A percentile compares a stretch with the other conserved stretches of the same genome.
phyloP scores from a whole-genome alignment of 192 early-diverging fungal species.

The Podila minutissima region DNA sequence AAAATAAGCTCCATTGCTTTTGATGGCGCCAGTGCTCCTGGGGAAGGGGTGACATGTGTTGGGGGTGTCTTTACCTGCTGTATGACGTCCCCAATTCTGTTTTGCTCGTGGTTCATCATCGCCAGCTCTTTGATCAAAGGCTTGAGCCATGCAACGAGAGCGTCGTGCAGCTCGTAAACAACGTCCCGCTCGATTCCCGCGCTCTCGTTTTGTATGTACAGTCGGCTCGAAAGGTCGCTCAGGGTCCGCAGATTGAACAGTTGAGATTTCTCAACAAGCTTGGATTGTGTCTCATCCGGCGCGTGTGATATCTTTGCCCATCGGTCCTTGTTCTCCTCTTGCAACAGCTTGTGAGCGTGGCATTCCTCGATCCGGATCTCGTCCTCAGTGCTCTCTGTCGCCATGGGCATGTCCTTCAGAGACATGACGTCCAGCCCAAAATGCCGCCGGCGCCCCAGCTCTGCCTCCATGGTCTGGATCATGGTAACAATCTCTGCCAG shows the following conservation, averaged over 20 bases:
- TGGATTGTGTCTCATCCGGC: neutral
- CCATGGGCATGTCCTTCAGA: slow-evolving; percentile 39
- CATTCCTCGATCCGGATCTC: slow-evolving; percentile 18
- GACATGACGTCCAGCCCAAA: neutral
- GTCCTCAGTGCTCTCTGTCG: slow-evolving; percentile 18
- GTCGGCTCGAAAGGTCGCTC: slow-evolving; percentile 8
- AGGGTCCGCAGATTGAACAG: slow-evolving; percentile 25
- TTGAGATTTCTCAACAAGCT: slow-evolving; percentile 9
- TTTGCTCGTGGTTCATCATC: slow-evolving; percentile 21
- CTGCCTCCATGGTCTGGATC: slow-evolving; percentile 35
- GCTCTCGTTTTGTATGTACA: slow-evolving; percentile 24
- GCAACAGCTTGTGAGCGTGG: slow-evolving; percentile 8
- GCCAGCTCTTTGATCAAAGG: slow-evolving; percentile 22
- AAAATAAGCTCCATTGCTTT: no score
- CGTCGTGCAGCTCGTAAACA: slow-evolving; percentile 8
- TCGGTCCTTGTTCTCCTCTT: neutral
- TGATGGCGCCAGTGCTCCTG: no score
- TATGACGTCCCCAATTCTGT: slow-evolving; percentile 8
- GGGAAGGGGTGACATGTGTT: no score
- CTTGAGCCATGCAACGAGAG: slow-evolving; percentile 30
- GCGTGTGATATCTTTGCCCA: slow-evolving; percentile 2
- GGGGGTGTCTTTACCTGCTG: slow-evolving; percentile 9
- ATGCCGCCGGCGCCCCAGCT: slow-evolving; percentile 10
- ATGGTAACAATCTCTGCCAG: slow-evolving; percentile 41
- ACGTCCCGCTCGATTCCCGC: slow-evolving; percentile 31